phyloP scores from a whole-genome alignment of 352 stramenopile species.

The Thalassiosira mediterranea region DNA sequence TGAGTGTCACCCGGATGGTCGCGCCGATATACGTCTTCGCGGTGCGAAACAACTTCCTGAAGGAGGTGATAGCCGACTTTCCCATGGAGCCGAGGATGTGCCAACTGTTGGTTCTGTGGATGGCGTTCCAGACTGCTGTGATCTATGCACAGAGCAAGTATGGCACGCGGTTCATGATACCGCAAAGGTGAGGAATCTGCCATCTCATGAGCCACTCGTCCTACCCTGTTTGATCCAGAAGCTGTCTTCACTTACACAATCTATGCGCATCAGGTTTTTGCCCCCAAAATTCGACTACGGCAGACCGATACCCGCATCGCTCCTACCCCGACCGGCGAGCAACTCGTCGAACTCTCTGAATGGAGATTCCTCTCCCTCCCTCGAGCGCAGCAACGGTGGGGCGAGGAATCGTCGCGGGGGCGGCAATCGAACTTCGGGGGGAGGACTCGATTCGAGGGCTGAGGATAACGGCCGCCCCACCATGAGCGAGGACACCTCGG shows the following conservation, averaged over 20 bases:
- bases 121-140: conserved; percentile 89
- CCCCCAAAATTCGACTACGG: conserved; percentile 98
- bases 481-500: conserved; percentile 46
- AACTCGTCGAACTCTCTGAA: conserved; percentile 44
- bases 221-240: not conserved
- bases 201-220: not conserved
- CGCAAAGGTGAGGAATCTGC: conserved; percentile 67
- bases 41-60: conserved; percentile 91
- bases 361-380: conserved; percentile 37
- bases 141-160: conserved; percentile 91
- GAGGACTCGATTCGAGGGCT: conserved; percentile 35
- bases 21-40: conserved; percentile 96
- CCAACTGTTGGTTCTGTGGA: conserved; percentile 87
- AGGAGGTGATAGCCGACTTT: conserved; percentile 80
- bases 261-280: conserved; percentile 84
- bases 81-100: conserved; percentile 66
- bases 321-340: conserved; percentile 55
- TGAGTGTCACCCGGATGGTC: conserved; percentile 91
- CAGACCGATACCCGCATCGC: conserved; percentile 81
- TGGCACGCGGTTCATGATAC: conserved; percentile 94
- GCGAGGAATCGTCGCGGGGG: conserved; percentile 52
- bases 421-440: conserved; percentile 28
- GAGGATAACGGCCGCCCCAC: conserved; percentile 39
- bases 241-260: too few relatives aligned
- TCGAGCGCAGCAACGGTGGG: conserved; percentile 30